Conservation (phyloP, 1,139 yeast genomes). For the Saccharomyces hybrid region DNA sequence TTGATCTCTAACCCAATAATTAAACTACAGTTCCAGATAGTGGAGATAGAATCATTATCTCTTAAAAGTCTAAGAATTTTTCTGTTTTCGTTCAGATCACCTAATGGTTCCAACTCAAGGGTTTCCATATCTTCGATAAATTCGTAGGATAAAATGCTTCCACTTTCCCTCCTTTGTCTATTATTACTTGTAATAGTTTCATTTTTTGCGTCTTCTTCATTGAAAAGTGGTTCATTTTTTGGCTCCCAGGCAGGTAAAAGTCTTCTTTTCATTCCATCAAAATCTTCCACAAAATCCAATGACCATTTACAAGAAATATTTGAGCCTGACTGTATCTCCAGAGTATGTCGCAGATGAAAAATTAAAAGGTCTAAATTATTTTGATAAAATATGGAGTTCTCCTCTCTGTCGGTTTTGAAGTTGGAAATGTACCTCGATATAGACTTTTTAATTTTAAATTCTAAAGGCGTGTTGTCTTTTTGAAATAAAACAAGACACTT, state of each 20-base stretch:
- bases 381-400: slow-evolving; percentile 46
- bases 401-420: slow-evolving; percentile 55
- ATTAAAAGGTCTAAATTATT: slow-evolving; percentile 43
- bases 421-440: slow-evolving; percentile 38
- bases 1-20: slow-evolving; percentile 64
- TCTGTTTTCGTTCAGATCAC: slow-evolving; percentile 54
- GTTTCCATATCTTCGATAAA: slow-evolving; percentile 26
- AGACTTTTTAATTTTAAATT: slow-evolving; percentile 14
- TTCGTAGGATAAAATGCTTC: slow-evolving; percentile 2
- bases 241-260: slow-evolving; percentile 11
- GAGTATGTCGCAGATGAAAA: slow-evolving; percentile 38
- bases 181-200: neutral
- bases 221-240: neutral
- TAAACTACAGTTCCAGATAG: slow-evolving; percentile 69
- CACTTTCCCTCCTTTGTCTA: neutral
- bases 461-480: slow-evolving; percentile 14
- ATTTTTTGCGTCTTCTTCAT: neutral
- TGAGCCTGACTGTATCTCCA: slow-evolving; percentile 26
- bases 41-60: slow-evolving; percentile 62
- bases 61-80: slow-evolving; percentile 61
- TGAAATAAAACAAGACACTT: slow-evolving; percentile 6
- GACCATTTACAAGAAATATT: slow-evolving; percentile 34
- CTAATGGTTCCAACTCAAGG: slow-evolving; percentile 43
- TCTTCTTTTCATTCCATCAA: slow-evolving; percentile 44
- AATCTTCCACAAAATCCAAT: slow-evolving; percentile 61